Conservation (phyloP, 2,329 filamentous ascomycete species). For the Coniochaeta sp. region DNA sequence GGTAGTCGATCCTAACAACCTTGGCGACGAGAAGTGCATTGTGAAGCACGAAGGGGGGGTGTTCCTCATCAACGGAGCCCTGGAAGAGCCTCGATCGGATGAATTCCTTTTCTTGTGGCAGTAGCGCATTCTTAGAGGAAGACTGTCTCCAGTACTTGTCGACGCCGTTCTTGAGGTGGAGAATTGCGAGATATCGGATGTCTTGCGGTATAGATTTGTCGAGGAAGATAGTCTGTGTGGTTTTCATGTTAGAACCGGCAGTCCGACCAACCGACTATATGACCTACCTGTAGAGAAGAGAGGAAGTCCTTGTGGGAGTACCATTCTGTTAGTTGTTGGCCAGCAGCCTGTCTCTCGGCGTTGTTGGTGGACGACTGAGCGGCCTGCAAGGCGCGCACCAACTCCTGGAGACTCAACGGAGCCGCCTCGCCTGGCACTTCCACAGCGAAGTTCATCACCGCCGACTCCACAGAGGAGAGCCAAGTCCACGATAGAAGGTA, state of each 20-base stretch:
- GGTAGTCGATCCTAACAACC: constrained; percentile 83
- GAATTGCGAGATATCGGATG: constrained; percentile 81
- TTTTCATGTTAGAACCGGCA: neutral
- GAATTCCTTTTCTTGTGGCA: constrained; percentile 64
- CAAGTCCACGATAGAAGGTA: neutral
- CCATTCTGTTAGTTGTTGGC: constrained; percentile 66
- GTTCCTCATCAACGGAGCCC: constrained; percentile 69
- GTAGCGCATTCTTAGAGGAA: constrained; percentile 55
- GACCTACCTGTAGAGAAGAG: constrained; percentile 56
- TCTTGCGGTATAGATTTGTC: constrained; percentile 69
- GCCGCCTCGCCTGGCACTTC: constrained; percentile 78
- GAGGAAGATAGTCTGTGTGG: constrained; percentile 64
- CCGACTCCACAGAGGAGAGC: neutral
- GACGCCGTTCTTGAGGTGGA: constrained; percentile 94
- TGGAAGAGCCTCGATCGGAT: constrained; percentile 72
- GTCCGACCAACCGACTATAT: neutral
- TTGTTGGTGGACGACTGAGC: constrained; percentile 55
- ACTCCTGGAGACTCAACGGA: constrained; percentile 55
- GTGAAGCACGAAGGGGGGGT: constrained; percentile 70
- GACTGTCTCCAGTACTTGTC: constrained; percentile 85
- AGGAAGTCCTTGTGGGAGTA: constrained; percentile 61
- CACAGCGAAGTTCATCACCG: constrained; percentile 59
- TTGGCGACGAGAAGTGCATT: constrained; percentile 86
- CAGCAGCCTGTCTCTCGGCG: constrained; percentile 57
- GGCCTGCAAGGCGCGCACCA: constrained; percentile 54